Evolutionary conservation across 352 stramenopile genomes (phyloP).

Genomic region (Pythium aristosporum): DNA sequence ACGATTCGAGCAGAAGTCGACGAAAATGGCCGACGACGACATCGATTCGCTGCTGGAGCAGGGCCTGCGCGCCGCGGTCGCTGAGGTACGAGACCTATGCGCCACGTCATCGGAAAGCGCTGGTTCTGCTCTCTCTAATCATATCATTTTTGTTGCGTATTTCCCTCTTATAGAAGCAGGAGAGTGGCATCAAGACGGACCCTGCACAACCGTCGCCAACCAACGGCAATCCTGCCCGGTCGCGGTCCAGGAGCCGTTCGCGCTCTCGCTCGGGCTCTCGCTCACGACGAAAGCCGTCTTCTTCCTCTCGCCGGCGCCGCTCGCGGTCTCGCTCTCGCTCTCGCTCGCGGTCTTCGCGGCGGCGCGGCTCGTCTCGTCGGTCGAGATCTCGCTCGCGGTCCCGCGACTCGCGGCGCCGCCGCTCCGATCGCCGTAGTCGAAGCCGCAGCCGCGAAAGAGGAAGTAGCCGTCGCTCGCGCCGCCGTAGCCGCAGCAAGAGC

Average conservation of each 20-base stretch:
- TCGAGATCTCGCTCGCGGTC: constrained; percentile 30
- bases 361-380: constrained; percentile 23
- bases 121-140: constrained; percentile 10
- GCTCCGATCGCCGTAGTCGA: constrained; percentile 32
- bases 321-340: constrained; percentile 19
- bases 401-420: constrained; percentile 31
- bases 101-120: neutral
- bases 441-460: constrained; percentile 37
- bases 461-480: constrained; percentile 7
- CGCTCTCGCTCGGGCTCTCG: constrained; percentile 23
- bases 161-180: constrained; percentile 28
- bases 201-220: neutral
- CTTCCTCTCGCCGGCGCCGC: constrained; percentile 25
- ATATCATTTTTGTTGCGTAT: constrained; percentile 3
- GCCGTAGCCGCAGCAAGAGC: constrained; percentile 27
- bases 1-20: constrained; percentile 3
- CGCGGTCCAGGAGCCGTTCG: neutral
- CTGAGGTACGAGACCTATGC: constrained; percentile 34
- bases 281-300: constrained; percentile 18
- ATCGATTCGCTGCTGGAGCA: constrained; percentile 83
- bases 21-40: constrained; percentile 54
- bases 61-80: constrained; percentile 54
- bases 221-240: constrained; percentile 4
- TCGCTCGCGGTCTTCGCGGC: constrained; percentile 30
- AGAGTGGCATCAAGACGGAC: constrained; percentile 7